Percentiles rank a stretch among this genome's conserved stretches.
phyloP scores from a whole-genome alignment of 306 rosid genomes.

The Cucumis hystrix region DNA sequence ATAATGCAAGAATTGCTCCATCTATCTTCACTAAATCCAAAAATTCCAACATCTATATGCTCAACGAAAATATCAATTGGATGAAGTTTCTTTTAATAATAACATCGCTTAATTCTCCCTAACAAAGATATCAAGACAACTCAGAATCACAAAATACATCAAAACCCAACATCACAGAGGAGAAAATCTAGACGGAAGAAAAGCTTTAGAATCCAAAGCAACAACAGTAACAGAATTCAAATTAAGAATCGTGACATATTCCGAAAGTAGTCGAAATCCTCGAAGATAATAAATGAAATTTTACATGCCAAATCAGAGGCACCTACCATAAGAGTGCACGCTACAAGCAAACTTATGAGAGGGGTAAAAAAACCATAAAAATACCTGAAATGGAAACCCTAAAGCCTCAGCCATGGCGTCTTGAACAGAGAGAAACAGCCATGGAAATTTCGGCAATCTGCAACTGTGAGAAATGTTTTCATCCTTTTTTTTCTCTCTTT shows the following conservation, averaged over 20 bases:
- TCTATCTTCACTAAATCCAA: background rate
- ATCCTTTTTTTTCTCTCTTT: background rate
- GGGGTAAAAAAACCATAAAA: background rate
- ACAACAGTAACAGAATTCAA: background rate
- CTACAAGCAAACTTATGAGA: background rate
- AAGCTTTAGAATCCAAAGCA: background rate
- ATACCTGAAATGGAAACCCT: constrained; percentile 4
- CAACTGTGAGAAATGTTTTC: background rate
- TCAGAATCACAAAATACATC: background rate
- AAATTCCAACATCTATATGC: background rate
- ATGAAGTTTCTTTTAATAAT: background rate
- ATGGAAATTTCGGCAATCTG: background rate
- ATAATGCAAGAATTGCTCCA: background rate
- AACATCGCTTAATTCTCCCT: background rate
- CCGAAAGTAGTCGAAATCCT: background rate
- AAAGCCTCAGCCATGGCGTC: background rate
- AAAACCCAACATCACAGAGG: background rate
- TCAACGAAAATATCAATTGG: background rate
- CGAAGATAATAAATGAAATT: background rate
- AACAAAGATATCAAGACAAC: background rate
- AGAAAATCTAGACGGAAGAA: background rate
- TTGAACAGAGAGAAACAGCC: background rate
- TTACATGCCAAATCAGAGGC: background rate
- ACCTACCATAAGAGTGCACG: background rate
- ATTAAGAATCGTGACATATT: background rate